These are phyloP conservation scores for Ceratocystis destructans DNA, from an alignment of 2,329 filamentous ascomycete genomes.

Conservation along the genomic window DNA sequence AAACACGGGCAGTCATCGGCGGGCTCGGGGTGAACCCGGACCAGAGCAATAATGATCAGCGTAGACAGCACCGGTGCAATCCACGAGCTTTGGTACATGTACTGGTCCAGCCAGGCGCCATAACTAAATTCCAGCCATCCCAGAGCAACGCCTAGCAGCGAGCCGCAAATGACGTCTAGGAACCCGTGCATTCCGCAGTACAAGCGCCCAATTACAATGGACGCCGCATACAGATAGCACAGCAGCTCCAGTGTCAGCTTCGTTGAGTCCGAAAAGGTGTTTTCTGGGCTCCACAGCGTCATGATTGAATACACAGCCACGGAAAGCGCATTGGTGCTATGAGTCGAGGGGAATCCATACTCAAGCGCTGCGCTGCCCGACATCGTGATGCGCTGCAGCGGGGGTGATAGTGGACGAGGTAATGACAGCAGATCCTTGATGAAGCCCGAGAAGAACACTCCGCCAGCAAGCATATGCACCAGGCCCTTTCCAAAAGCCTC, in stretches of 20 bases:
- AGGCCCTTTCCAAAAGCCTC: conserved; percentile 68
- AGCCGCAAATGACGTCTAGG: conserved; percentile 74
- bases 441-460: conserved; percentile 82
- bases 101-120: conserved; percentile 51
- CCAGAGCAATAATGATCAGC: conserved; percentile 56
- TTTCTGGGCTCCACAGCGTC: conserved; percentile 51
- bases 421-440: conserved; percentile 89
- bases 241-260: conserved; percentile 51
- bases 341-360: conserved; percentile 93
- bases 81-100: conserved; percentile 52
- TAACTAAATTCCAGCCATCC: conserved; percentile 47
- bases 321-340: conserved; percentile 92
- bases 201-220: conserved; percentile 78
- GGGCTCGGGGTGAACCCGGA: conserved; percentile 86
- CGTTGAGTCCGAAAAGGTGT: conserved; percentile 43
- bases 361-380: conserved; percentile 88
- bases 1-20: conserved; percentile 96
- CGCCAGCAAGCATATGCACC: conserved; percentile 62
- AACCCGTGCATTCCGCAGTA: conserved; percentile 99
- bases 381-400: conserved; percentile 90
- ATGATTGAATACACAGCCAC: conserved; percentile 76
- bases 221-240: conserved; percentile 73
- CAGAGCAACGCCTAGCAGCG: conserved; percentile 56
- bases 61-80: conserved; percentile 50
- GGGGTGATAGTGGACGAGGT: conserved; percentile 80